Conservation (phyloP, 305 asterid genomes). For the Solanum hybrid region DNA sequence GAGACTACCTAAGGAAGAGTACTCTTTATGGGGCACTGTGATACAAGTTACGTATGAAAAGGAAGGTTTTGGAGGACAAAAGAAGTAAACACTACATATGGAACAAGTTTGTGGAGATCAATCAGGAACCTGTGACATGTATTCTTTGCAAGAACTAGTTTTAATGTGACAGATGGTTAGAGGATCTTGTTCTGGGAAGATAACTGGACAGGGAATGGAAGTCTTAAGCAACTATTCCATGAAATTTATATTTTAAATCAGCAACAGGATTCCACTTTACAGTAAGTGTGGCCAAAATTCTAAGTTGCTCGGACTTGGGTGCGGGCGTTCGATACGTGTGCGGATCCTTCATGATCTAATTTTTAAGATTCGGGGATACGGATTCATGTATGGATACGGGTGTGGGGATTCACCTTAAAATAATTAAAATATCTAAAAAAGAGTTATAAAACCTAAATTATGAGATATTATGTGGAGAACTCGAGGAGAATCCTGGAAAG, state of each 20-base stretch:
- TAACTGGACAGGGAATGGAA: not conserved
- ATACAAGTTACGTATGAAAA: not conserved
- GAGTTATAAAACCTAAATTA: not conserved
- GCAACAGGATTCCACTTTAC: not conserved
- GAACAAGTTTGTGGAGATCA: not conserved
- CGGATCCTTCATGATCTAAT: not conserved
- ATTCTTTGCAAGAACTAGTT: not conserved
- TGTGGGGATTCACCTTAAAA: not conserved
- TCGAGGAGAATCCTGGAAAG: not conserved
- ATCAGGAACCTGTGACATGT: not conserved
- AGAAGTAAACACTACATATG: not conserved
- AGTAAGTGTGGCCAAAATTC: not conserved
- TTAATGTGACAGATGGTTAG: not conserved
- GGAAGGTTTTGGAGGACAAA: not conserved
- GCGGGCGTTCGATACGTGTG: not conserved
- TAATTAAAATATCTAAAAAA: not conserved
- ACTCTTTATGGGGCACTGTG: not conserved
- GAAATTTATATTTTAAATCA: not conserved
- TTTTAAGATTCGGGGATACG: not conserved
- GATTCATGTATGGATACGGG: not conserved
- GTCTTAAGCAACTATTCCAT: not conserved
- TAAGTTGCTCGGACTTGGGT: not conserved
- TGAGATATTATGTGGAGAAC: not conserved
- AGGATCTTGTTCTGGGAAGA: not conserved
- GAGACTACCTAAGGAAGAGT: not conserved